Conservation (phyloP, 768 basidiomycete species). For the Tubosaeta brunneosetosa region DNA sequence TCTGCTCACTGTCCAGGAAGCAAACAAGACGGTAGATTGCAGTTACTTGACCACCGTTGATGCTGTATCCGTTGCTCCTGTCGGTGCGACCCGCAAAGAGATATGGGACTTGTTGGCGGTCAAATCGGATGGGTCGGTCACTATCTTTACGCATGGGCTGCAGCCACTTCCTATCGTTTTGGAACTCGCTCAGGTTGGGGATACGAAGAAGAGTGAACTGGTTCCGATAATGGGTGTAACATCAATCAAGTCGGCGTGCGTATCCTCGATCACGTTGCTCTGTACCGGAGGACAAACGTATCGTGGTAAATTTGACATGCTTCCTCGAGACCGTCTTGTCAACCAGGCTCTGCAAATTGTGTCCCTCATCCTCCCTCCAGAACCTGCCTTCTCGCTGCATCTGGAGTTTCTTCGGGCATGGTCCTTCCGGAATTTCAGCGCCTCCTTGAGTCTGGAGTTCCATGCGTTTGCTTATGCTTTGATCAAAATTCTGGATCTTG, state of each 20-base stretch:
- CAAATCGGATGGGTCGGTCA: constrained; percentile 49
- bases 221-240: constrained; percentile 34
- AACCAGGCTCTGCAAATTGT: constrained; percentile 57
- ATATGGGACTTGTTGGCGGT: constrained; percentile 70
- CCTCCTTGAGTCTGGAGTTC: constrained; percentile 49
- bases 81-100: constrained; percentile 57
- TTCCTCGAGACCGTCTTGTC: constrained; percentile 53
- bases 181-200: constrained; percentile 9
- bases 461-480: constrained; percentile 53
- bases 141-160: constrained; percentile 59
- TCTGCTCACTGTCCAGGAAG: constrained; percentile 40
- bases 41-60: constrained; percentile 34
- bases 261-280: constrained; percentile 49
- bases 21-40: constrained; percentile 39
- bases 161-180: constrained; percentile 39
- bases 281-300: constrained; percentile 47
- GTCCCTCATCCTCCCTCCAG: constrained; percentile 53
- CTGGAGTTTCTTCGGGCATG: constrained; percentile 52
- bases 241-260: constrained; percentile 43
- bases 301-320: constrained; percentile 50
- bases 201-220: neutral
- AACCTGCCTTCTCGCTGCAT: constrained; percentile 55
- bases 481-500: constrained; percentile 41
- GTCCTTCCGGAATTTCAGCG: constrained; percentile 43
- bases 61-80: constrained; percentile 51